phyloP scores from a whole-genome alignment of 148 eudicot genomes.

The Amaranthus hypochondriacus region DNA sequence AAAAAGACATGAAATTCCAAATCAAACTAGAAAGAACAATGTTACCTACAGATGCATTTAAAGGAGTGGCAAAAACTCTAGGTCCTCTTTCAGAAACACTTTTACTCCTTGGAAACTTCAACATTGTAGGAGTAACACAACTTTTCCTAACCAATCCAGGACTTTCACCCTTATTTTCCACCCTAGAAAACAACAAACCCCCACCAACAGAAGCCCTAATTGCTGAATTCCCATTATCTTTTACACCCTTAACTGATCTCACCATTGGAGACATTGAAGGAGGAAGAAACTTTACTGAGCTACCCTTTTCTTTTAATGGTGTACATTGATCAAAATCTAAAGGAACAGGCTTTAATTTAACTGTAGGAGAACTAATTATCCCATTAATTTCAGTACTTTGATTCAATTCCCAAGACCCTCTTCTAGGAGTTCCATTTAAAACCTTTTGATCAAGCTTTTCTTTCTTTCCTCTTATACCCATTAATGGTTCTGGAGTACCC shows the following conservation, averaged over 20 bases:
- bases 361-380: slow-evolving; percentile 26
- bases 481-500: slow-evolving; percentile 81
- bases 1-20: not conserved
- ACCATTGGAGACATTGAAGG: slow-evolving; percentile 56
- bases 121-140: slow-evolving; percentile 53
- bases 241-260: slow-evolving; percentile 30
- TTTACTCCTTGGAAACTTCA: slow-evolving; percentile 70
- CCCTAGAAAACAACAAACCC: slow-evolving; percentile 41
- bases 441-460: slow-evolving; percentile 38
- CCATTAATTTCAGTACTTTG: slow-evolving; percentile 21
- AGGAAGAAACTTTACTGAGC: slow-evolving; percentile 37
- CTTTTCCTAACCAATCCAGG: slow-evolving; percentile 54
- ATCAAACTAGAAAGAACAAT: slow-evolving; percentile 31
- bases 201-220: slow-evolving; percentile 60
- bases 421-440: slow-evolving; percentile 39
- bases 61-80: slow-evolving; percentile 45
- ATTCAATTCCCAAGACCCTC: slow-evolving; percentile 77
- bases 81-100: slow-evolving; percentile 69
- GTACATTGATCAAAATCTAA: slow-evolving; percentile 88
- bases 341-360: slow-evolving; percentile 48
- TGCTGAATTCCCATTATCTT: slow-evolving; percentile 30
- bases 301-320: slow-evolving; percentile 56
- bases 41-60: slow-evolving; percentile 83
- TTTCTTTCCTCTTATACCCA: slow-evolving; percentile 56
- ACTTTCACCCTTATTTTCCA: slow-evolving; percentile 52